phyloP scores from a whole-genome alignment of 2,329 filamentous ascomycete genomes.

The Beauveria brongniartii region DNA sequence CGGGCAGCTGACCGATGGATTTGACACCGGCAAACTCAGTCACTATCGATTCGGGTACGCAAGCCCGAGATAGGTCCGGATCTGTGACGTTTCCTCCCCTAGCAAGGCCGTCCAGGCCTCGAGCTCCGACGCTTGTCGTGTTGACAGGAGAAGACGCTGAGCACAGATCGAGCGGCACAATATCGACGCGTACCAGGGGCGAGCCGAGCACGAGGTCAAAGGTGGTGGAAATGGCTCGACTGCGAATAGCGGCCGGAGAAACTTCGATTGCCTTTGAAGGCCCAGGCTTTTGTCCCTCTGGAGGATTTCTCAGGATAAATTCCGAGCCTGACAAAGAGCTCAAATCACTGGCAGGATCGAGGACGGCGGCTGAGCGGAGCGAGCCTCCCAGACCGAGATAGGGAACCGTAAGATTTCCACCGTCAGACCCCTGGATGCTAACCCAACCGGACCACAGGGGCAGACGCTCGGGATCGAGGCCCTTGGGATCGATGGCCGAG shows the following conservation, averaged over 20 bases:
- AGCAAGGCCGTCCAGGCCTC: neutral
- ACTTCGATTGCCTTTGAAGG: neutral
- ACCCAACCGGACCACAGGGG: constrained; percentile 13
- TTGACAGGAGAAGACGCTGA: neutral
- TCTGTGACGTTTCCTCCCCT: neutral
- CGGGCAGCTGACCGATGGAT: constrained; percentile 4
- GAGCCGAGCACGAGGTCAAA: neutral
- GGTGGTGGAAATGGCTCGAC: neutral
- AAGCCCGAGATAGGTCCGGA: neutral
- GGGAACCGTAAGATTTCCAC: constrained; percentile 9
- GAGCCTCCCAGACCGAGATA: constrained; percentile 9
- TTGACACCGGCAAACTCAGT: neutral
- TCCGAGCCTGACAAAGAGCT: neutral
- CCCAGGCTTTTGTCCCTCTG: neutral
- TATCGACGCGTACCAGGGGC: neutral
- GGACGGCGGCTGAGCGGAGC: neutral
- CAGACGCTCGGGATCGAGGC: neutral
- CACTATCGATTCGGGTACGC: neutral
- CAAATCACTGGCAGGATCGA: neutral
- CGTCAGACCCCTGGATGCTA: constrained; percentile 8
- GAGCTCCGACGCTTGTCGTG: neutral
- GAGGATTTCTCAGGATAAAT: neutral
- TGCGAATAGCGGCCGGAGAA: neutral
- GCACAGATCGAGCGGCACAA: neutral
- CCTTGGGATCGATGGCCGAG: neutral